Conservation (phyloP, 2,329 filamentous ascomycete species). For the Fusarium nodosum region DNA sequence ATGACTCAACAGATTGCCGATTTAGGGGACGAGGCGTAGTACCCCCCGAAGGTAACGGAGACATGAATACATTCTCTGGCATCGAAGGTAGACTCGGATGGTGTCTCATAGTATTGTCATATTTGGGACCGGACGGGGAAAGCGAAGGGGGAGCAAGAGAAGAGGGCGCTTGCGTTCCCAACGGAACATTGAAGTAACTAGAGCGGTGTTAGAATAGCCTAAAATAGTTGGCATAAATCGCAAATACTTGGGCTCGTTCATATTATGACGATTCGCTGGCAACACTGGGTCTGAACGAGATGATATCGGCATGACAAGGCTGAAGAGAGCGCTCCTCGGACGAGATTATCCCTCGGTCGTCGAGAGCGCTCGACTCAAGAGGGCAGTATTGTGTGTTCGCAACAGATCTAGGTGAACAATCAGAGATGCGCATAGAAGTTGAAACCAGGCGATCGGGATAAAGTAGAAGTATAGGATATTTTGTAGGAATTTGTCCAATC, state of each 20-base stretch:
- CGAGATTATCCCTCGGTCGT: not conserved
- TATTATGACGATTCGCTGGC: constrained; percentile 13
- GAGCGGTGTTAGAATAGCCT: not conserved
- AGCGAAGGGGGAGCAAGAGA: constrained; percentile 30
- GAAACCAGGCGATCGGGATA: not conserved
- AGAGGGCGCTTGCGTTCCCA: constrained; percentile 30
- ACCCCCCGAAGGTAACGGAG: constrained; percentile 9
- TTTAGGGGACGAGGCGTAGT: constrained; percentile 14
- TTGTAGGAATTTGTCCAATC: not conserved
- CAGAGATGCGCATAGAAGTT: not conserved
- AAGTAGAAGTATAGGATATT: not conserved
- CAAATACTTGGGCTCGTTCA: constrained; percentile 48
- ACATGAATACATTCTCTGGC: constrained; percentile 18
- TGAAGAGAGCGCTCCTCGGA: not conserved
- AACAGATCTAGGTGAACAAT: not conserved
- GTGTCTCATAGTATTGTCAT: constrained; percentile 29
- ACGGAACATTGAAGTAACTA: constrained; percentile 54
- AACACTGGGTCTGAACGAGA: constrained; percentile 36
- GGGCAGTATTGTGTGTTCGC: not conserved
- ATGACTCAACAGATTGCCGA: constrained; percentile 14
- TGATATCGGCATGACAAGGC: constrained; percentile 38
- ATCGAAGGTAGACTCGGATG: constrained; percentile 38
- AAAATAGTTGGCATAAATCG: accelerated
- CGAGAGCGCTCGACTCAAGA: no score
- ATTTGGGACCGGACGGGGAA: constrained; percentile 21